Evolutionary conservation across 108 stramenopile species (phyloP).

Genomic region (Cyclotella atomus): DNA sequence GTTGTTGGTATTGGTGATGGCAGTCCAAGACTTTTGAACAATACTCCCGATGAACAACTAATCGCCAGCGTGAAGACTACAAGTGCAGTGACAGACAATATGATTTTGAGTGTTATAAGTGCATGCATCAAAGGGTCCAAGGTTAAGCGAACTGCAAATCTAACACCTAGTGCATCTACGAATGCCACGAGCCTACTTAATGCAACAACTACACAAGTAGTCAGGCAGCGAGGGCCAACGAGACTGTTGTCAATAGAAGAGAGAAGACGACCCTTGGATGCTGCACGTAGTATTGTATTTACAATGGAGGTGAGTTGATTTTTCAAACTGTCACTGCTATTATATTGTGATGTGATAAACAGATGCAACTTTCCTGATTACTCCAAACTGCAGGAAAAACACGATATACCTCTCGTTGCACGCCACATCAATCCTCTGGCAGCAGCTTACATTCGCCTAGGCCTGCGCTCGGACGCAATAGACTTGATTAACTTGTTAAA

Average conservation of each 20-base stretch:
- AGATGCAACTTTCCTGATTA: too few relatives aligned
- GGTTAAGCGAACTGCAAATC: conserved; percentile 18
- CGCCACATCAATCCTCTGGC: conserved; percentile 72
- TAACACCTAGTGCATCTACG: too few relatives aligned
- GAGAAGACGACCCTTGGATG: conserved; percentile 70
- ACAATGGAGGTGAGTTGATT: conserved; percentile 33
- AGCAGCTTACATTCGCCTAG: conserved; percentile 66
- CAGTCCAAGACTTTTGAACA: not conserved
- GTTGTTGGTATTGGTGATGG: conserved; percentile 16
- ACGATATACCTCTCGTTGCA: conserved; percentile 57
- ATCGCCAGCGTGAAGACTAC: conserved; percentile 4
- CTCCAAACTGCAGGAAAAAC: conserved; percentile 23
- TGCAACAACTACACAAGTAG: too few relatives aligned
- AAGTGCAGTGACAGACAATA: conserved; percentile 64
- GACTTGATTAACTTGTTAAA: conserved; percentile 58
- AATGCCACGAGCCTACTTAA: too few relatives aligned
- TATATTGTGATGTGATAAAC: too few relatives aligned
- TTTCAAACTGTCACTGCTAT: too few relatives aligned
- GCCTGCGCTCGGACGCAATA: conserved; percentile 48
- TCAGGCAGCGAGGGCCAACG: not conserved
- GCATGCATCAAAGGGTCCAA: conserved; percentile 65
- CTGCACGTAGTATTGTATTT: conserved; percentile 49
- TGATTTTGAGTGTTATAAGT: conserved; percentile 62
- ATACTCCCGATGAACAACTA: not conserved
- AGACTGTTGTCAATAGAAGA: conserved; percentile 33